phyloP scores from a whole-genome alignment of 2,329 filamentous ascomycete genomes.

The Calonectria montana region DNA sequence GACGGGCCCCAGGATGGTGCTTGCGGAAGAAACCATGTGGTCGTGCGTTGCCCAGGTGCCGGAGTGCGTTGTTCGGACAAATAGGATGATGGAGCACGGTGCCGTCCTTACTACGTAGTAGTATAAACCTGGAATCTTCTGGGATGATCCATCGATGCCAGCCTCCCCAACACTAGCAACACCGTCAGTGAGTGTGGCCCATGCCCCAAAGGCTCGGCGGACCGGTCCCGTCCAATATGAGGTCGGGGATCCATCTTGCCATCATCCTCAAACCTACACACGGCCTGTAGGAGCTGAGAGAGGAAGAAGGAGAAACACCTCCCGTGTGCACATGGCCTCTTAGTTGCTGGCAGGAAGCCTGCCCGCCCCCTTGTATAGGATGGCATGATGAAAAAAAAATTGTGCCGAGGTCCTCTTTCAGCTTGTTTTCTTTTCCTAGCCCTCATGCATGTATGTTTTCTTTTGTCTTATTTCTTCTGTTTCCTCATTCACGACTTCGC shows the following conservation, averaged over 20 bases:
- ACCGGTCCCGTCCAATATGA: conserved; percentile 4
- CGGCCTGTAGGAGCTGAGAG: neutral
- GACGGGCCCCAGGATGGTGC: neutral
- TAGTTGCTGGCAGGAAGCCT: conserved; percentile 20
- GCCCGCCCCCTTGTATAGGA: conserved; percentile 3
- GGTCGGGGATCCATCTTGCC: conserved; percentile 3
- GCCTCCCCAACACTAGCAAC: conserved; percentile 1
- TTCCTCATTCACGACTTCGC: neutral
- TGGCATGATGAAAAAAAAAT: neutral
- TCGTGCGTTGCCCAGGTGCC: conserved; percentile 8
- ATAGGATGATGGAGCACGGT: neutral
- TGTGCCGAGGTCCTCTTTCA: conserved; percentile 14
- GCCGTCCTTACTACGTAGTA: no score
- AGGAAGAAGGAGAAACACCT: neutral
- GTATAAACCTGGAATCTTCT: conserved; percentile 15
- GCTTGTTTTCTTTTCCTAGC: conserved; percentile 17
- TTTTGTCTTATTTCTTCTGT: neutral
- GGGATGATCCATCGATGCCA: conserved; percentile 5
- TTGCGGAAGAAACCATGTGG: neutral
- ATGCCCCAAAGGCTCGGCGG: conserved; percentile 3
- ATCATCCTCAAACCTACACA: neutral
- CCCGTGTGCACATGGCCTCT: neutral
- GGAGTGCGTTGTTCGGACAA: neutral
- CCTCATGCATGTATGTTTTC: neutral
- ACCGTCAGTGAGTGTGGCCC: neutral